These are phyloP conservation scores for Microsporum audouinii DNA, from an alignment of 2,329 filamentous ascomycete genomes.

Conservation along the genomic window DNA sequence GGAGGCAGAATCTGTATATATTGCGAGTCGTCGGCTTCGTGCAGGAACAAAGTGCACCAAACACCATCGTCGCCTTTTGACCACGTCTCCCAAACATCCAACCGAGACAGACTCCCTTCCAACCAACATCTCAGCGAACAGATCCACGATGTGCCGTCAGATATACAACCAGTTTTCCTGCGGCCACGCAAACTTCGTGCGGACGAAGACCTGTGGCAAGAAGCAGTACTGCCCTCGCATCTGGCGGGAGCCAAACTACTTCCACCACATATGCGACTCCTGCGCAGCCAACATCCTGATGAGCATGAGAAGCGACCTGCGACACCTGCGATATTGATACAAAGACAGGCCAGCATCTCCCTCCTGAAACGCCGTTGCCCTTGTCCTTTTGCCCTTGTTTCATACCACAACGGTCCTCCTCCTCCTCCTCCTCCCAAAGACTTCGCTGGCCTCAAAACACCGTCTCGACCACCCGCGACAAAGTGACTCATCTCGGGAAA, in stretches of 20 bases:
- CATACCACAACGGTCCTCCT: neutral
- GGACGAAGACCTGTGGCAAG: slow-evolving; percentile 14
- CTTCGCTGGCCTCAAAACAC: too few species aligned
- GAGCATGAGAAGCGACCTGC: slow-evolving; percentile 4
- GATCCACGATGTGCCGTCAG: slow-evolving; percentile 10
- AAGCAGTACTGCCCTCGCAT: slow-evolving; percentile 13
- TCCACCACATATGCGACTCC: slow-evolving; percentile 12
- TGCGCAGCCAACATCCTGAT: slow-evolving; percentile 12
- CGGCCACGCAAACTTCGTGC: slow-evolving; percentile 11
- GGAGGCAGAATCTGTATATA: neutral
- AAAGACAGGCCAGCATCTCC: neutral
- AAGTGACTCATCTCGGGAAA: neutral
- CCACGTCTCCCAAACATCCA: neutral
- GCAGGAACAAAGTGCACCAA: too few species aligned
- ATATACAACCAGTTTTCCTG: slow-evolving; percentile 13
- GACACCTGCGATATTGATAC: neutral
- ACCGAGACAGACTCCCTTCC: neutral
- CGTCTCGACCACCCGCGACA: neutral
- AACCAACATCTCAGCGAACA: too few species aligned
- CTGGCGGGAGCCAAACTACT: neutral
- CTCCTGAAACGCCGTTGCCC: neutral
- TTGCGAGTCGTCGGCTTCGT: neutral
- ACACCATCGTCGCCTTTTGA: too few species aligned
- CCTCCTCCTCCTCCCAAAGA: neutral
- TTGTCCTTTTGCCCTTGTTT: neutral